These are phyloP conservation scores for Phaeoacremonium minimum DNA, from an alignment of 2,329 filamentous ascomycete species.

Conservation along the genomic window DNA sequence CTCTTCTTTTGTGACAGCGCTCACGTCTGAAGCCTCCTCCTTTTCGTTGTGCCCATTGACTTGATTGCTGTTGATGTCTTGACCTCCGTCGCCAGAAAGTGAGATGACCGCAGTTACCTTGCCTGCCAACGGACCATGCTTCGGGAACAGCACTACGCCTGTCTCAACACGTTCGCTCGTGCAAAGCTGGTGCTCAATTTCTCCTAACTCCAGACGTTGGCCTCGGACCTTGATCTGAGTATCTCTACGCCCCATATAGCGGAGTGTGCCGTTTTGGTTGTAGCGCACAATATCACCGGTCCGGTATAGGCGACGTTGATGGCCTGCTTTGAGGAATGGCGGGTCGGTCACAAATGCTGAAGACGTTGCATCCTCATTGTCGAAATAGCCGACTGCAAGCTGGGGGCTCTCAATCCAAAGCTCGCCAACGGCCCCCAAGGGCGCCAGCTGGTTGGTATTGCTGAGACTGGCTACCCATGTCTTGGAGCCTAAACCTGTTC, in stretches of 20 bases:
- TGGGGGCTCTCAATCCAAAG: constrained; percentile 30
- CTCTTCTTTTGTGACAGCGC: too few relatives aligned
- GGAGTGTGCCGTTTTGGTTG: constrained; percentile 2
- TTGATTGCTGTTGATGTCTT: too few relatives aligned
- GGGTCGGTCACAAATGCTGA: background rate
- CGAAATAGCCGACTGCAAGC: constrained; percentile 23
- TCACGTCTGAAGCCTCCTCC: too few relatives aligned
- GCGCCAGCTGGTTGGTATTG: constrained; percentile 13
- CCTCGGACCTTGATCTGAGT: constrained; percentile 9
- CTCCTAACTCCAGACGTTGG: constrained; percentile 23
- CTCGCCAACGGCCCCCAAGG: constrained; percentile 21
- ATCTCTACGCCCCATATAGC: constrained; percentile 6
- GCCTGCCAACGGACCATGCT: too few relatives aligned
- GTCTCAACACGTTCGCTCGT: too few relatives aligned
- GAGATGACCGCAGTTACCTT: too few relatives aligned
- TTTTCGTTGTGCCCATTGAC: too few relatives aligned
- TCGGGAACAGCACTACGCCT: too few relatives aligned
- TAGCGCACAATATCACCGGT: constrained; percentile 7
- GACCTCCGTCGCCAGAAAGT: too few relatives aligned
- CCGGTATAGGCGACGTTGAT: constrained; percentile 2
- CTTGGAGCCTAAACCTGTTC: constrained; percentile 8
- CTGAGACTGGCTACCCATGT: constrained; percentile 15
- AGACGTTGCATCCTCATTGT: background rate
- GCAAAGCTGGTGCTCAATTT: constrained; percentile 36
- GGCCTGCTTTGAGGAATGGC: background rate